These are phyloP conservation scores for Leccinum insolens DNA, from an alignment of 1,284 basidiomycete genomes.

Conservation along the genomic window DNA sequence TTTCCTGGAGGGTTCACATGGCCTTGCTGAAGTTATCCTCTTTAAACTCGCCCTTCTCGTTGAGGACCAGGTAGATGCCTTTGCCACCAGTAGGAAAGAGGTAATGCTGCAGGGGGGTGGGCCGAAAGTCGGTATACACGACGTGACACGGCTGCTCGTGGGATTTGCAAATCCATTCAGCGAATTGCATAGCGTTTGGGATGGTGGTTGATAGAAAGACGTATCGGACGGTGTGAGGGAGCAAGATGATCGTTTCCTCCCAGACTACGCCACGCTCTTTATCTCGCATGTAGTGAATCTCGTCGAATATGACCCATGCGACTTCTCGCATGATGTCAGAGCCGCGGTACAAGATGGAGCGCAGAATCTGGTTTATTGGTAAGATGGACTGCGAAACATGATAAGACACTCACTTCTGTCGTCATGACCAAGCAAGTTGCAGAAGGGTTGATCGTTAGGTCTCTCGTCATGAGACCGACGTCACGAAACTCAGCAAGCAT, in stretches of 20 bases:
- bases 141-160: conserved; percentile 99
- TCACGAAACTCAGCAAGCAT: conserved; percentile 97
- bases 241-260: conserved; percentile 95
- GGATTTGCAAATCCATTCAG: conserved; percentile 97
- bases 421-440: conserved; percentile 99
- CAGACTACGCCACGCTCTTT: conserved; percentile 89
- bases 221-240: conserved; percentile 95
- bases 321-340: conserved; percentile 99
- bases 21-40: too few species aligned
- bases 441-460: conserved; percentile 99
- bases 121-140: conserved; percentile 99
- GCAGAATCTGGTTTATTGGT: conserved; percentile 73
- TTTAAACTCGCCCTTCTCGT: too few species aligned
- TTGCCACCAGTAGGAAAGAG: too few species aligned
- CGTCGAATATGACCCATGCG: conserved; percentile 99
- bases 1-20: too few species aligned
- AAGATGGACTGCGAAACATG: not conserved
- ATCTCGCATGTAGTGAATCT: conserved; percentile 99
- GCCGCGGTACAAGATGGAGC: conserved; percentile 98
- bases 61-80: too few species aligned
- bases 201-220: conserved; percentile 99
- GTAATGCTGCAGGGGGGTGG: conserved; percentile 95
- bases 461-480: conserved; percentile 99
- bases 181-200: conserved; percentile 99
- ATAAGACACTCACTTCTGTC: conserved; percentile 76